A percentile compares a stretch with the other conserved stretches of the same genome.
phyloP scores from a whole-genome alignment of 2,329 filamentous ascomycete species.

The Hyphodiscus sp. region DNA sequence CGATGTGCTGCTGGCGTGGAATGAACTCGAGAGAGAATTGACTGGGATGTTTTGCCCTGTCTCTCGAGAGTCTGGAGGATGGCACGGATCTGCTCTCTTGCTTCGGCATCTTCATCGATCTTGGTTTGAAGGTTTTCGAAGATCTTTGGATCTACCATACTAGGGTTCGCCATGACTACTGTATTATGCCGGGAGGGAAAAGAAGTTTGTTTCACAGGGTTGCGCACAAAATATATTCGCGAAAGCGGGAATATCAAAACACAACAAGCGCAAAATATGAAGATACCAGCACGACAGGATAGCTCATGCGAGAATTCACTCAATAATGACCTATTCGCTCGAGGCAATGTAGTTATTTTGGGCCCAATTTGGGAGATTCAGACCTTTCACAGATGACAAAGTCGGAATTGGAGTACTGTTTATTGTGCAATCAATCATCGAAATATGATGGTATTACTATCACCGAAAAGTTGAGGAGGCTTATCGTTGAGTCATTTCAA shows the following conservation, averaged over 20 bases:
- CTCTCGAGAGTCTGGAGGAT: constrained; percentile 79
- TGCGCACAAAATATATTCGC: not conserved
- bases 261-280: not conserved
- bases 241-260: not conserved
- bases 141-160: constrained; percentile 58
- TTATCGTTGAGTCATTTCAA: too few species aligned
- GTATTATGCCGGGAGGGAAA: not conserved
- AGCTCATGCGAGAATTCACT: not conserved
- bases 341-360: too few species aligned
- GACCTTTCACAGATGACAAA: too few species aligned
- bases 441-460: too few species aligned
- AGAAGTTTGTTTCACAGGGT: not conserved
- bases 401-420: too few species aligned
- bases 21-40: constrained; percentile 81
- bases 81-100: constrained; percentile 77
- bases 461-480: too few species aligned
- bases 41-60: constrained; percentile 73
- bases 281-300: not conserved
- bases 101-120: constrained; percentile 78
- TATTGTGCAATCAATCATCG: too few species aligned
- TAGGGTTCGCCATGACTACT: constrained; percentile 14
- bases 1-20: constrained; percentile 66
- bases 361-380: too few species aligned
- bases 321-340: too few species aligned
- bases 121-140: constrained; percentile 83